These are phyloP conservation scores for Aspergillus ruber DNA, from an alignment of 2,329 filamentous ascomycete genomes.

Conservation along the genomic window DNA sequence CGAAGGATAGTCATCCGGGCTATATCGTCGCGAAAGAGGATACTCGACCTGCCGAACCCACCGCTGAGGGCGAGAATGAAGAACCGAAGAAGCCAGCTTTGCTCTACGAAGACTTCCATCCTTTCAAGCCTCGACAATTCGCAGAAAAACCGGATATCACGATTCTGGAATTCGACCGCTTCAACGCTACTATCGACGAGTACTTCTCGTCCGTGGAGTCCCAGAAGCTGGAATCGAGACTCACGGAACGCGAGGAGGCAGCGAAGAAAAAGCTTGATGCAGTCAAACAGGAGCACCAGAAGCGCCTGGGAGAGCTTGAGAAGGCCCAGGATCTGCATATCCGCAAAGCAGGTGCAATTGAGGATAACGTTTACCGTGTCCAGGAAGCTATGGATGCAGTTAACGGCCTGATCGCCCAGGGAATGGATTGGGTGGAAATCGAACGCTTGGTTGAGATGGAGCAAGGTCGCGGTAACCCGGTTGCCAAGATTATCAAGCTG, in stretches of 20 bases:
- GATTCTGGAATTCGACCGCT: constrained; percentile 72
- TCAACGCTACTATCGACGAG: constrained; percentile 90
- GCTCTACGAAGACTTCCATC: constrained; percentile 92
- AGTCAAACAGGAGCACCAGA: constrained; percentile 76
- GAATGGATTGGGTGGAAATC: constrained; percentile 97
- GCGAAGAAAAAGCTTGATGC: constrained; percentile 80
- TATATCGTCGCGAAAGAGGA: constrained; percentile 75
- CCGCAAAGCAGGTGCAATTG: constrained; percentile 81
- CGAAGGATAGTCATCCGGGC: constrained; percentile 61
- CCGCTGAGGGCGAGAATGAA: constrained; percentile 27
- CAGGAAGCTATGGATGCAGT: constrained; percentile 90
- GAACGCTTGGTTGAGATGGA: constrained; percentile 82
- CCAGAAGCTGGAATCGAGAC: constrained; percentile 76
- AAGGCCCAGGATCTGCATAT: constrained; percentile 75
- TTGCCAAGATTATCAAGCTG: constrained; percentile 78
- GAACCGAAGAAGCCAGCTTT: constrained; percentile 38
- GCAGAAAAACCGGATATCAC: constrained; percentile 58
- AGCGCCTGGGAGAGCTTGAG: constrained; percentile 76
- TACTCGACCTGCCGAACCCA: constrained; percentile 29
- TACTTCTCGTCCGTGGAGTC: constrained; percentile 97
- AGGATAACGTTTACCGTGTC: constrained; percentile 83
- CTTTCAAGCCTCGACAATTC: constrained; percentile 78
- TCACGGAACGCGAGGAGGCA: constrained; percentile 72
- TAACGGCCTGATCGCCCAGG: constrained; percentile 82
- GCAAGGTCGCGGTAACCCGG: constrained; percentile 70